Evolutionary conservation across 1,284 basidiomycete genomes (phyloP).

Genomic region (Caloboletus inedulis): DNA sequence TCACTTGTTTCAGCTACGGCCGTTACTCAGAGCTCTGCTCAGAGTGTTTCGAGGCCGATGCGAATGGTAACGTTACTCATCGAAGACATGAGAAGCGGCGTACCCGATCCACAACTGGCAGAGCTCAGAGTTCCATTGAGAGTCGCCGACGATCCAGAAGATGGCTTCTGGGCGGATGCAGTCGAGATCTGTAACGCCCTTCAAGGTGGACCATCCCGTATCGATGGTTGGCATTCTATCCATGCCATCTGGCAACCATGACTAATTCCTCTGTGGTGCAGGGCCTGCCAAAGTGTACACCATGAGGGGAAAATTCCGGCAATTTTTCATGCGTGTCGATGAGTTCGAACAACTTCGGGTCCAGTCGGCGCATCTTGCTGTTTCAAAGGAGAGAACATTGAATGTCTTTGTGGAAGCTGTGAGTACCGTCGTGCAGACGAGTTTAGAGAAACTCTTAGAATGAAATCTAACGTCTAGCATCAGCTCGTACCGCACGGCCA

Average conservation of each 20-base stretch:
- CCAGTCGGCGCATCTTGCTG: constrained; percentile 44
- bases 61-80: constrained; percentile 64
- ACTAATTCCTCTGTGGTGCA: constrained; percentile 28
- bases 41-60: constrained; percentile 13
- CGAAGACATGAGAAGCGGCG: constrained; percentile 53
- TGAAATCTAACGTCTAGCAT: constrained; percentile 8
- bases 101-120: constrained; percentile 54
- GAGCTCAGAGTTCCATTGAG: constrained; percentile 61
- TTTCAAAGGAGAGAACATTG: constrained; percentile 46
- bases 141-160: constrained; percentile 43
- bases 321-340: constrained; percentile 63
- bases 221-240: constrained; percentile 51
- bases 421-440: constrained; percentile 10
- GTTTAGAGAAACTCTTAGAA: constrained; percentile 5
- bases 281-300: constrained; percentile 68
- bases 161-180: constrained; percentile 68
- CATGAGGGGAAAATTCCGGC: constrained; percentile 64
- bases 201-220: constrained; percentile 60
- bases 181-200: constrained; percentile 55
- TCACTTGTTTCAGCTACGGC: constrained; percentile 14
- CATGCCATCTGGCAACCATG: not conserved
- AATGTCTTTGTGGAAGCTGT: constrained; percentile 51
- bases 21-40: constrained; percentile 6
- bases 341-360: constrained; percentile 46
- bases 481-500: constrained; percentile 31